phyloP scores from a whole-genome alignment of 352 stramenopile species.

The Pythium insidiosum region DNA sequence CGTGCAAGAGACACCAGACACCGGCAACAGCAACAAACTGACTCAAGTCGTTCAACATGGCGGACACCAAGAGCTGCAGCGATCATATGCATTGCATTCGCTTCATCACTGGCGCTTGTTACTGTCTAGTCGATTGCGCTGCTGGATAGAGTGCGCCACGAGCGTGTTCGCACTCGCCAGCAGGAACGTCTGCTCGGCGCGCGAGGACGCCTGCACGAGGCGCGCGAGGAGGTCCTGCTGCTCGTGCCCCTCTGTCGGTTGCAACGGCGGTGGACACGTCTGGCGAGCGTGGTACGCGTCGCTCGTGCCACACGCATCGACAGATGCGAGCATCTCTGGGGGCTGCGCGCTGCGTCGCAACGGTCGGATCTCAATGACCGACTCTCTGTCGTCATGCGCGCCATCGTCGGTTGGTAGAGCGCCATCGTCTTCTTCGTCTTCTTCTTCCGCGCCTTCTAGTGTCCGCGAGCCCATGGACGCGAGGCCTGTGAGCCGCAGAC shows the following conservation, averaged over 20 bases:
- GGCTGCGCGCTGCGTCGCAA: conserved; percentile 12
- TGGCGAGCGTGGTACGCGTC: not conserved
- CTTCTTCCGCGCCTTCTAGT: not conserved
- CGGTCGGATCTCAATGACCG: conserved; percentile 13
- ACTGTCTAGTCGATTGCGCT: too few species aligned
- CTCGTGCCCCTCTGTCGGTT: conserved; percentile 14
- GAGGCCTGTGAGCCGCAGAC: conserved; percentile 6
- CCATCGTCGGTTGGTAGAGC: too few species aligned
- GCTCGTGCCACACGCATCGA: not conserved
- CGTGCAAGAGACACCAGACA: too few species aligned
- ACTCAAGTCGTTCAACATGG: too few species aligned
- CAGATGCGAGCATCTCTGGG: conserved; percentile 15
- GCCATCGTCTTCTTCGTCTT: not conserved
- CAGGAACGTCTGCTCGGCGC: conserved; percentile 33
- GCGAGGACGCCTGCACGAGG: conserved; percentile 25
- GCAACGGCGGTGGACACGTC: conserved; percentile 16
- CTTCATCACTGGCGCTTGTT: too few species aligned
- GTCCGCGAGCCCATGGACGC: conserved; percentile 11
- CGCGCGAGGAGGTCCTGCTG: conserved; percentile 28
- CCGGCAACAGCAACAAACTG: too few species aligned
- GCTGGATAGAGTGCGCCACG: too few species aligned
- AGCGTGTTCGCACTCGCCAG: conserved; percentile 34
- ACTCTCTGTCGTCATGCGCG: not conserved
- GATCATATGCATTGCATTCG: too few species aligned
- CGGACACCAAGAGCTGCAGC: too few species aligned